These are phyloP conservation scores for Lactarius hengduanensis DNA, from an alignment of 768 basidiomycete genomes.

Conservation along the genomic window DNA sequence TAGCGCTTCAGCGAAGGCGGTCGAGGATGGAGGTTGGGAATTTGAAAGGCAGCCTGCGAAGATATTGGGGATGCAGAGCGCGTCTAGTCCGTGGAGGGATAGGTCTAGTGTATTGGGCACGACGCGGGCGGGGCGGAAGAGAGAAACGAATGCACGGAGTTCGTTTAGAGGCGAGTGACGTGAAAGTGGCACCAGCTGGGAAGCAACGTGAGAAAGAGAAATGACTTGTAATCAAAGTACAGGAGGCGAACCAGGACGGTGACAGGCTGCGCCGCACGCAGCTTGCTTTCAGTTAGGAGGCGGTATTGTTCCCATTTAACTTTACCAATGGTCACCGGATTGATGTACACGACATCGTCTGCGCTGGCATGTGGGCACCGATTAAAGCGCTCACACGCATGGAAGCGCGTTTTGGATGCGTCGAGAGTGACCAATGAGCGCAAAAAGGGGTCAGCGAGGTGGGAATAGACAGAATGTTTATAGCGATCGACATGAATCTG, in stretches of 20 bases:
- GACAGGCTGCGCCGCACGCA: constrained; percentile 48
- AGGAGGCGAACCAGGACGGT: constrained; percentile 57
- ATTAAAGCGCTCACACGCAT: constrained; percentile 86
- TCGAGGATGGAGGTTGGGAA: not conserved
- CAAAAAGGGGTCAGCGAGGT: constrained; percentile 59
- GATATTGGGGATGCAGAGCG: constrained; percentile 65
- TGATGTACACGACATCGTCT: constrained; percentile 74
- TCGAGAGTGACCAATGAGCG: constrained; percentile 60
- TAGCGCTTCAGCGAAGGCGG: not conserved
- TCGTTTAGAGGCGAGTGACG: constrained; percentile 90
- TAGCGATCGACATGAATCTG: constrained; percentile 92
- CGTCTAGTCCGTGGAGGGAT: constrained; percentile 58
- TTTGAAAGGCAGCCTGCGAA: constrained; percentile 58
- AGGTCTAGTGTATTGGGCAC: constrained; percentile 76
- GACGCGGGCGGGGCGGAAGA: constrained; percentile 76
- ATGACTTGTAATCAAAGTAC: not conserved
- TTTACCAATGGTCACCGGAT: constrained; percentile 73
- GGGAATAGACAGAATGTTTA: constrained; percentile 67
- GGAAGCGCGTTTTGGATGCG: constrained; percentile 69
- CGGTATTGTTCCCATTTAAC: constrained; percentile 53
- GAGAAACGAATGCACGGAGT: constrained; percentile 70
- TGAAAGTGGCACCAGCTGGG: constrained; percentile 75
- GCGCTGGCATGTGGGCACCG: constrained; percentile 55
- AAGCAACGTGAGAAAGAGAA: not conserved
- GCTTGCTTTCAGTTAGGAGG: constrained; percentile 42